Evolutionary conservation across 179 eudicot species (phyloP).

Genomic region (Patellifolia procumbens): DNA sequence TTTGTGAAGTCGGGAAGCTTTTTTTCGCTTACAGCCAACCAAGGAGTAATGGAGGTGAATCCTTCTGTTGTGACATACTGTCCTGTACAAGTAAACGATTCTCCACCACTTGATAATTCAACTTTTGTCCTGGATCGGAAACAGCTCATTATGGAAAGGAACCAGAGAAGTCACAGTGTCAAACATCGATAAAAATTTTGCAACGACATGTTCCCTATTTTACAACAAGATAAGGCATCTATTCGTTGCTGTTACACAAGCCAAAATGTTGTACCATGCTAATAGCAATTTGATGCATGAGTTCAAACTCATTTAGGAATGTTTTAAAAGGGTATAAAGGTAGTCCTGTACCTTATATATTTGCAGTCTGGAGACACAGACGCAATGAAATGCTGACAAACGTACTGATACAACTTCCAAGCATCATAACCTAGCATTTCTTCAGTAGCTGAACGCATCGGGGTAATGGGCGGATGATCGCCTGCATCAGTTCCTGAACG

Average conservation of each 20-base stretch:
- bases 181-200: not conserved
- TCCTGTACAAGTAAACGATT: slow-evolving; percentile 73
- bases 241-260: too few species aligned
- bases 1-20: slow-evolving; percentile 72
- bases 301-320: not conserved
- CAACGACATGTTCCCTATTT: not conserved
- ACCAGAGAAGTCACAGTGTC: not conserved
- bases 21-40: slow-evolving; percentile 85
- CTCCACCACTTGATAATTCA: slow-evolving; percentile 81
- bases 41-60: slow-evolving; percentile 82
- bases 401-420: slow-evolving; percentile 90
- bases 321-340: slow-evolving; percentile 5
- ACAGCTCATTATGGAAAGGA: slow-evolving; percentile 12
- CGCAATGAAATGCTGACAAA: slow-evolving; percentile 88
- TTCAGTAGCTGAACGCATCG: slow-evolving; percentile 82
- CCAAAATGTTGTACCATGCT: not conserved
- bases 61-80: slow-evolving; percentile 66
- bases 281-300: not conserved
- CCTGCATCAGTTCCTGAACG: slow-evolving; percentile 87
- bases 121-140: slow-evolving; percentile 57
- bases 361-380: slow-evolving; percentile 83
- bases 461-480: slow-evolving; percentile 98
- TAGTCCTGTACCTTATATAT: slow-evolving; percentile 54
- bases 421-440: slow-evolving; percentile 81
- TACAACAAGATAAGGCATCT: not conserved